These are phyloP conservation scores for Lichtheimia ramosa DNA, from an alignment of 371 early-diverging fungal species.

Conservation along the genomic window DNA sequence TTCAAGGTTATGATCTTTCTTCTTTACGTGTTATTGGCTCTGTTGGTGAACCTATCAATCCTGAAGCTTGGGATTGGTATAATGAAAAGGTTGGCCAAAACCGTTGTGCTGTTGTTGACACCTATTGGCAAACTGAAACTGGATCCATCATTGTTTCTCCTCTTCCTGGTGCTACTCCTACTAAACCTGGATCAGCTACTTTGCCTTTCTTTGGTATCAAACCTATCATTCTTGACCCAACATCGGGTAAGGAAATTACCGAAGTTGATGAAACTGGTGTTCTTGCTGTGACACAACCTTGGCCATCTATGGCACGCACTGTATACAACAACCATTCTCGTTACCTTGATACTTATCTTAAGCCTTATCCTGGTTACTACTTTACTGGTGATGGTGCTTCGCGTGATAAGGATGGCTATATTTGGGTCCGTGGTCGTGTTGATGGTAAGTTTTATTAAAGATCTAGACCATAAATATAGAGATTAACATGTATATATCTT, in stretches of 20 bases:
- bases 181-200: conserved; percentile 95
- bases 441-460: conserved; percentile 52
- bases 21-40: conserved; percentile 90
- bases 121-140: conserved; percentile 97
- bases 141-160: conserved; percentile 95
- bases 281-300: conserved; percentile 80
- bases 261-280: conserved; percentile 87
- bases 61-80: conserved; percentile 99
- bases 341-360: conserved; percentile 88
- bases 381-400: conserved; percentile 91
- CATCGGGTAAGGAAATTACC: conserved; percentile 68
- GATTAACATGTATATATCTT: neutral
- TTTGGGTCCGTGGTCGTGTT: conserved; percentile 93
- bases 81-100: conserved; percentile 83
- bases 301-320: conserved; percentile 96
- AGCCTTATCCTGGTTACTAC: conserved; percentile 84
- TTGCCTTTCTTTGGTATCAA: conserved; percentile 97
- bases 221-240: conserved; percentile 80
- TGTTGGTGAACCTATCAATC: conserved; percentile 99
- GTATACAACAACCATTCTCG: conserved; percentile 88
- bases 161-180: conserved; percentile 81
- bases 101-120: conserved; percentile 93
- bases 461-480: neutral
- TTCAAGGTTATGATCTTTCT: conserved; percentile 73
- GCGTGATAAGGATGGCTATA: conserved; percentile 88